These are phyloP conservation scores for Oryza meridionalis DNA, from an alignment of 176 grass and related monocot genomes.

Conservation along the genomic window DNA sequence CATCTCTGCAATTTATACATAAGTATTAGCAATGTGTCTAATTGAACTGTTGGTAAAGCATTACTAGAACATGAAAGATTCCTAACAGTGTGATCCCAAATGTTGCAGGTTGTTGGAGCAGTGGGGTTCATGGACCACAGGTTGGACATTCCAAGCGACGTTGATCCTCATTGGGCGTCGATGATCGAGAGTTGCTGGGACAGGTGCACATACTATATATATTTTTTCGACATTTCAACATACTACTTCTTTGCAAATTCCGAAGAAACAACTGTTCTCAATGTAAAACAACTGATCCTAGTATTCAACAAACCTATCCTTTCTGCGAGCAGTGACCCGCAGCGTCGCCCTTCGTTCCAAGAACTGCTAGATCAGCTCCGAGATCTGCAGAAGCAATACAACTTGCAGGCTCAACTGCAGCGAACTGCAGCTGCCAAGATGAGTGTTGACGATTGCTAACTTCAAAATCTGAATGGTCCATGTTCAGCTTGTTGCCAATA, in stretches of 20 bases:
- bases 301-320: background rate
- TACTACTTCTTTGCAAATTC: background rate
- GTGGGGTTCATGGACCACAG: slow-evolving; percentile 95
- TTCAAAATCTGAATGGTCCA: background rate
- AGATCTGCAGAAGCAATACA: slow-evolving; percentile 59
- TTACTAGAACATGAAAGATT: background rate
- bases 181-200: slow-evolving; percentile 92
- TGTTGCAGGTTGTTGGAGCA: slow-evolving; percentile 74
- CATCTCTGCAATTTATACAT: background rate
- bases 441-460: slow-evolving; percentile 43
- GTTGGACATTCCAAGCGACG: slow-evolving; percentile 67
- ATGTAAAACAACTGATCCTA: background rate
- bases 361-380: slow-evolving; percentile 69
- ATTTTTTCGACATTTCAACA: background rate
- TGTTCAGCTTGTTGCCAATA: background rate
- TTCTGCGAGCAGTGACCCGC: slow-evolving; percentile 63
- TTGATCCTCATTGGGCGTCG: slow-evolving; percentile 75
- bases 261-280: background rate
- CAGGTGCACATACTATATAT: slow-evolving; percentile 42
- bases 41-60: background rate
- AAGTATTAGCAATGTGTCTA: background rate
- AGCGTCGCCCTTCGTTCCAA: slow-evolving; percentile 65
- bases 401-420: slow-evolving; percentile 50
- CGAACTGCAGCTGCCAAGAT: slow-evolving; percentile 45
- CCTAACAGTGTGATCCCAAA: background rate